phyloP scores from a whole-genome alignment of 169 alveolate species.

The Plasmodium coatneyi region DNA sequence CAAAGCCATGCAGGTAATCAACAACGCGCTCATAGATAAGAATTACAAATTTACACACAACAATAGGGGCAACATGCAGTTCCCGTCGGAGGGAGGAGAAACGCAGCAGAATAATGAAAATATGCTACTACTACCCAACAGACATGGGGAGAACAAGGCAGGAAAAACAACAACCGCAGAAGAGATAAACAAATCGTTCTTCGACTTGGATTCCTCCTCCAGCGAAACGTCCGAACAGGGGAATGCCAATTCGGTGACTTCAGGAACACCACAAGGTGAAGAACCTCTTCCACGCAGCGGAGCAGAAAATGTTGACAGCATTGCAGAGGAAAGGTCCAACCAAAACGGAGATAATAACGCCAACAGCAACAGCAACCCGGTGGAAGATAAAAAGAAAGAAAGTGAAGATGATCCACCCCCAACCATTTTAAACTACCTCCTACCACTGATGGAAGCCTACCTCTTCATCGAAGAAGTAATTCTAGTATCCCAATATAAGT shows the following conservation, averaged over 20 bases:
- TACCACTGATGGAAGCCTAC: conserved; percentile 73
- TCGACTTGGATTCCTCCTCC: conserved; percentile 25
- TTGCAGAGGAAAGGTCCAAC: not conserved
- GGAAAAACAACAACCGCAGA: not conserved
- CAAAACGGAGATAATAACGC: not conserved
- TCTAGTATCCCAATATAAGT: conserved; percentile 54
- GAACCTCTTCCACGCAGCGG: not conserved
- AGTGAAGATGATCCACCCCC: conserved; percentile 72
- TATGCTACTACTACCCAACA: not conserved
- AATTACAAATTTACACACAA: conserved; percentile 45
- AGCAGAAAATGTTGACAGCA: not conserved
- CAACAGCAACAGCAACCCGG: not conserved
- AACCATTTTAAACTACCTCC: conserved; percentile 49
- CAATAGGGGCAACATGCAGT: not conserved
- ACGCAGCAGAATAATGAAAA: not conserved
- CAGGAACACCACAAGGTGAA: not conserved
- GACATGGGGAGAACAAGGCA: not conserved
- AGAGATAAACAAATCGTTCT: not conserved
- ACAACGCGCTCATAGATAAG: conserved; percentile 45
- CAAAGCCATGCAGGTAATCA: conserved; percentile 73
- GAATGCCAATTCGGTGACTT: not conserved
- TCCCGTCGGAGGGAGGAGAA: not conserved
- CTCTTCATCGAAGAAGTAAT: conserved; percentile 73
- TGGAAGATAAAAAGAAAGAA: conserved; percentile 57
- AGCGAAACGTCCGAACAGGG: not conserved